A percentile compares a stretch with the other conserved stretches of the same genome.
These are phyloP conservation scores for Puccinia coronata DNA, from an alignment of 1,284 basidiomycete genomes.

Conservation along the genomic window DNA sequence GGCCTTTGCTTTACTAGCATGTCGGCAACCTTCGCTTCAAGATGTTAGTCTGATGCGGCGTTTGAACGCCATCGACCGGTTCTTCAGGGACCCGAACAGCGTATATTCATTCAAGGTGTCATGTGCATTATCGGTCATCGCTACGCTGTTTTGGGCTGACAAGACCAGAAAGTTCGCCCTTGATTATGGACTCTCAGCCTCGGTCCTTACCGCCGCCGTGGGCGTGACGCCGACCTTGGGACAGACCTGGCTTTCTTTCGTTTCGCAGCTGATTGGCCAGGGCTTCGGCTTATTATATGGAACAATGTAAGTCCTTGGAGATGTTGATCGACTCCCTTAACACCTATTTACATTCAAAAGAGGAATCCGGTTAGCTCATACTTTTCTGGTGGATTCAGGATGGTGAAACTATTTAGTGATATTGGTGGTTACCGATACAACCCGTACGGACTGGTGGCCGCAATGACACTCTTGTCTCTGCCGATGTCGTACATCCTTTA, in stretches of 20 bases:
- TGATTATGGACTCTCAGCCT: constrained; percentile 56
- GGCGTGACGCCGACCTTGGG: constrained; percentile 58
- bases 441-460: constrained; percentile 53
- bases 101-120: constrained; percentile 58
- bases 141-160: constrained; percentile 54
- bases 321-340: not conserved
- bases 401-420: constrained; percentile 57
- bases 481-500: constrained; percentile 57
- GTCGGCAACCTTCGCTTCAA: constrained; percentile 51
- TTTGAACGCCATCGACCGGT: constrained; percentile 54
- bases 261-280: constrained; percentile 58
- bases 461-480: constrained; percentile 55
- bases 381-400: not conserved
- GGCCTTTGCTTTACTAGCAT: constrained; percentile 57
- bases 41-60: constrained; percentile 53
- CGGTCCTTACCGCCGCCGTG: constrained; percentile 59
- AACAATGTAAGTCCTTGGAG: constrained; percentile 47
- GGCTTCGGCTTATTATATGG: constrained; percentile 52
- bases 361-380: constrained; percentile 2
- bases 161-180: constrained; percentile 57
- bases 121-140: constrained; percentile 57
- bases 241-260: constrained; percentile 58
- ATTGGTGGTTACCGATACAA: constrained; percentile 60
- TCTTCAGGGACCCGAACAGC: constrained; percentile 55
- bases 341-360: not conserved